Evolutionary conservation across 73 alveolate species (phyloP).

Genomic region (Paramecium biaurelia): DNA sequence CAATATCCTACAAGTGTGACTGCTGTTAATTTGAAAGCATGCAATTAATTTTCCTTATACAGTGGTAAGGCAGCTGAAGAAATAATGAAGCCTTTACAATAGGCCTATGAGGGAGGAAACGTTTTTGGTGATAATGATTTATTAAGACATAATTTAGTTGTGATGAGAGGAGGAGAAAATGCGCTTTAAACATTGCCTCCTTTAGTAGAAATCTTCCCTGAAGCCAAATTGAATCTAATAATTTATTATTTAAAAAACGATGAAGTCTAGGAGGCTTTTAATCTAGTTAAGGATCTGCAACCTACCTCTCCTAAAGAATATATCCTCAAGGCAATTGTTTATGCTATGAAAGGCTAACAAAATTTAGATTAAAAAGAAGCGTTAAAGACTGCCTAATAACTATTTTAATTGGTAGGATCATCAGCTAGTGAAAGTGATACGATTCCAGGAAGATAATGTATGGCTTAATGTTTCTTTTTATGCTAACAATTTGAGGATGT

Average conservation of each 20-base stretch:
- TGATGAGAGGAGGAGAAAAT: conserved; percentile 97
- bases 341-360: conserved; percentile 94
- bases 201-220: conserved; percentile 94
- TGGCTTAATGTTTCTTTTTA: conserved; percentile 98
- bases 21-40: conserved; percentile 98
- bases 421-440: conserved; percentile 99
- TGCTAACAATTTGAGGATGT: conserved; percentile 84
- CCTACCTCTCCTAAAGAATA: conserved; percentile 96
- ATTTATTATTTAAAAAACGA: conserved; percentile 93
- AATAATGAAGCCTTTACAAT: conserved; percentile 82
- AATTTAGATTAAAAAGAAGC: conserved; percentile 88
- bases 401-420: conserved; percentile 98
- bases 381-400: conserved; percentile 88
- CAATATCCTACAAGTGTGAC: conserved; percentile 78
- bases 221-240: conserved; percentile 95
- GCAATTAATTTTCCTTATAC: conserved; percentile 95
- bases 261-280: conserved; percentile 91
- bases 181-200: conserved; percentile 96
- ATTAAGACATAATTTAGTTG: conserved; percentile 96
- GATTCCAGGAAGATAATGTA: conserved; percentile 98
- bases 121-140: conserved; percentile 95
- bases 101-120: conserved; percentile 89
- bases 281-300: conserved; percentile 95
- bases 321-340: conserved; percentile 97
- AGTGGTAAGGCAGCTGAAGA: conserved; percentile 98